Conservation (phyloP, 2,329 filamentous ascomycete genomes). For the Coleophoma crateriformis region DNA sequence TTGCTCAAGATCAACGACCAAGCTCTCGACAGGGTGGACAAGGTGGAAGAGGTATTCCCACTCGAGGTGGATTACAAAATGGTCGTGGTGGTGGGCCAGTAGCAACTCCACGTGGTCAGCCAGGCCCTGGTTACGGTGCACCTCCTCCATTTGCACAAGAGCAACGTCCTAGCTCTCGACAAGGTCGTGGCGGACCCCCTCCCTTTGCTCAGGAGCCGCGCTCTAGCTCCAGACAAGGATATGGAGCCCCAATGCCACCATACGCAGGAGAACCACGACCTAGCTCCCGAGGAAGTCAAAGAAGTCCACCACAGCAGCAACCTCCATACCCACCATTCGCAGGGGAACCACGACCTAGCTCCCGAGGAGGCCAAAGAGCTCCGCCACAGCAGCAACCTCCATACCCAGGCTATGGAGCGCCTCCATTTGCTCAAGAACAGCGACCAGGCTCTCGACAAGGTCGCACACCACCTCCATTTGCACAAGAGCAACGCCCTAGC, state of each 20-base stretch:
- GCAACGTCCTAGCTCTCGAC: neutral
- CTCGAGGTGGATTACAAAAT: neutral
- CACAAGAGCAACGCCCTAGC: neutral
- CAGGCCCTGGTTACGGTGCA: neutral
- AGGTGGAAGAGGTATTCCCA: neutral
- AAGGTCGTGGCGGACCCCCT: neutral
- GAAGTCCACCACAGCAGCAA: neutral
- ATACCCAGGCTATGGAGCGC: too few species aligned
- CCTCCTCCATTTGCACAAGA: slow-evolving; percentile 1
- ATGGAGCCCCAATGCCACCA: neutral
- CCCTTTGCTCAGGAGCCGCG: neutral
- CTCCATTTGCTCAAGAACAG: neutral
- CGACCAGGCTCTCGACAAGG: neutral
- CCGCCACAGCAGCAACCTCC: neutral
- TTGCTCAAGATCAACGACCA: neutral
- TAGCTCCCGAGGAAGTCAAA: neutral
- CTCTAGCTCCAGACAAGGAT: neutral
- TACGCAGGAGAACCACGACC: neutral
- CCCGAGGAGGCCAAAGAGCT: neutral
- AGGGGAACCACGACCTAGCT: neutral
- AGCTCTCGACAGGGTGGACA: neutral
- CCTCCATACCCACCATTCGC: neutral
- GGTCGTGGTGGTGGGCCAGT: neutral
- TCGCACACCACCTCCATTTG: neutral
- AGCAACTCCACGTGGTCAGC: neutral